phyloP scores from a whole-genome alignment of 176 grass and related monocot species.

The Oryza punctata region DNA sequence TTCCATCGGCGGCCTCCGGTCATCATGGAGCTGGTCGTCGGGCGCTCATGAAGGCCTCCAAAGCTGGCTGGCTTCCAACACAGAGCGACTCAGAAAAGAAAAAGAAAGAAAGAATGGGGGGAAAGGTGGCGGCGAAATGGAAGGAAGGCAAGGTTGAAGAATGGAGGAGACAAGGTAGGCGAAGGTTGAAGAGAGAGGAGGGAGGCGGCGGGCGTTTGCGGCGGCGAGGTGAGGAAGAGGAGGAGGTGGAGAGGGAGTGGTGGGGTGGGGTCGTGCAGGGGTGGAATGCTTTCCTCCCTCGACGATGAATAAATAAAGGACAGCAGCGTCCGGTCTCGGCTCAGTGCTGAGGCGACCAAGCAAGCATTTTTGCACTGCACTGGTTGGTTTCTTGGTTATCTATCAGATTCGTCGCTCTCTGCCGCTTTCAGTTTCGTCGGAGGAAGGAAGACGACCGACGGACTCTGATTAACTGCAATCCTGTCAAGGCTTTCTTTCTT shows the following conservation, averaged over 20 bases:
- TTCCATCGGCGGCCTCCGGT: conserved; percentile 63
- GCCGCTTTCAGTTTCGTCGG: too few relatives aligned
- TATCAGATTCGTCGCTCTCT: too few relatives aligned
- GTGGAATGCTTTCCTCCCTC: too few relatives aligned
- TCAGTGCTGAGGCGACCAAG: too few relatives aligned
- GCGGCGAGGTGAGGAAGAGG: neutral
- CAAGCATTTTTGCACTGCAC: too few relatives aligned
- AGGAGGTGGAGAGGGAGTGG: neutral
- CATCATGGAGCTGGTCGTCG: conserved; percentile 59
- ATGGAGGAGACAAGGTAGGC: neutral
- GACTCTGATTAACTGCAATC: neutral
- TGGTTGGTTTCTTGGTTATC: too few relatives aligned
- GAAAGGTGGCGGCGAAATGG: neutral
- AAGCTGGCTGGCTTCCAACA: neutral
- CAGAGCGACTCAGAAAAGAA: neutral
- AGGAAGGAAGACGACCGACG: too few relatives aligned
- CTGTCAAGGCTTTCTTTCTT: neutral
- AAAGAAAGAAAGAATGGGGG: neutral
- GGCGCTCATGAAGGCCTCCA: conserved; percentile 53
- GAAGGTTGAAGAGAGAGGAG: neutral
- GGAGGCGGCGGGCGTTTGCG: neutral
- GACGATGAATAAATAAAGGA: neutral
- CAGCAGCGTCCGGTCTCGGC: too few relatives aligned
- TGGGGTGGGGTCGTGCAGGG: neutral
- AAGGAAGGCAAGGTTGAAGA: neutral